Evolutionary conservation across 306 rosid species (phyloP), one percentile per base, ranked within the genome.

Genomic region (Datisca glomerata): DNA sequence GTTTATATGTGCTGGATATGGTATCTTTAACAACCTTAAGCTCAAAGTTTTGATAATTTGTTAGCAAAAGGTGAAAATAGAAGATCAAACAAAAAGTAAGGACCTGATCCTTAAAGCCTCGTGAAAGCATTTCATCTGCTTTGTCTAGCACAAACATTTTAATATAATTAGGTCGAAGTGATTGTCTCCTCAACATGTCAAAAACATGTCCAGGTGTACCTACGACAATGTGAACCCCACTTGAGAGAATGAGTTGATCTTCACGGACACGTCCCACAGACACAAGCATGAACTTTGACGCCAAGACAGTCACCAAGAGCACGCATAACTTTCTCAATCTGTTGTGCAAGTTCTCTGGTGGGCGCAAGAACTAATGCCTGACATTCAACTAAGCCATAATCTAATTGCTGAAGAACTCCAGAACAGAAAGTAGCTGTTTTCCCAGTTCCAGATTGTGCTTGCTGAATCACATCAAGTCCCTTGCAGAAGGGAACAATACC

Each of bases 41-140:
- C 2, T 8, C 35, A 29, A 29, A 29, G n/a, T n/a, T n/a, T n/a
- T n/a, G n/a, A n/a, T n/a, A n/a, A n/a, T n/a, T n/a, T n/a, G n/a
- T n/a, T n/a, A 40, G 24, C 5, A 19, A 41, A 11, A 47, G 49
- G 15, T 11, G 29, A 5, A 41, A 47, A n/a, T n/a, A n/a, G n/a
- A n/a, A n/a, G n/a, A n/a, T n/a, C n/a, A n/a, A n/a, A n/a, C n/a
- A n/a, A n/a, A n/a, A 31, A 7, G 42, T 38, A n/a, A 22, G 42
- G 12, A 79, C 92, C 92, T 75, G 85, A 58, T 75, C 92, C 72
- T 75, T 80, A 74, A 80, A 80, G 35, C 85, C 92, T 45, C 74
- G 67, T 45, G 81, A 80, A 47, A 75, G 92, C 92, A 80, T 80
- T 61, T 80, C 92, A 69, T 80, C 85, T 3, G 81, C 85, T 64